Evolutionary conservation across 1,284 basidiomycete genomes (phyloP).

Genomic region (Rhodotorula sp.): DNA sequence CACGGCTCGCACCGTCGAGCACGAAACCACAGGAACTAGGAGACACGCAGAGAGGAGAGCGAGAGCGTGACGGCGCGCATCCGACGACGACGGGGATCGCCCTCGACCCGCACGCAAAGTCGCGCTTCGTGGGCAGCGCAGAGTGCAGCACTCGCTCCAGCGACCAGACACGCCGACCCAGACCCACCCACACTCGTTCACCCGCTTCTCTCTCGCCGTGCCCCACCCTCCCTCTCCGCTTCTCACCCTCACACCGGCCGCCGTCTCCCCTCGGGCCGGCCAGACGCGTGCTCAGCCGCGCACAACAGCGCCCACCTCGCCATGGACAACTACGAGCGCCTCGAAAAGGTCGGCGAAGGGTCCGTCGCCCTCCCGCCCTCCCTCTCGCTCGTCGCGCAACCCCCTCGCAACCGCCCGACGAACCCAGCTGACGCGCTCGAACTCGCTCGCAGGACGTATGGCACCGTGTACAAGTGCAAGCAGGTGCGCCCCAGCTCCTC

Average conservation of each 20-base stretch:
- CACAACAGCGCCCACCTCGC: too few relatives aligned
- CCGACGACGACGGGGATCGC: too few relatives aligned
- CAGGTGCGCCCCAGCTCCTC: slow-evolving; percentile 11
- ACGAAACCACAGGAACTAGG: background rate
- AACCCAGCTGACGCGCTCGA: background rate
- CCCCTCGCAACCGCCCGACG: too few relatives aligned
- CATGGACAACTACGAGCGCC: slow-evolving; percentile 43
- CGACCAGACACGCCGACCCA: too few relatives aligned
- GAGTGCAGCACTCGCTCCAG: too few relatives aligned
- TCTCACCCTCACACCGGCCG: background rate
- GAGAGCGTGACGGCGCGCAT: background rate
- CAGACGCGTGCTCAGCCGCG: background rate
- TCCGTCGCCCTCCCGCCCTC: slow-evolving; percentile 1
- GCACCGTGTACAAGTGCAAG: slow-evolving; percentile 77
- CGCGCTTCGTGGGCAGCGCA: too few relatives aligned
- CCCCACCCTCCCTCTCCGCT: background rate
- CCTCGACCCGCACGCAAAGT: too few relatives aligned
- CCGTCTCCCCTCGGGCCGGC: background rate
- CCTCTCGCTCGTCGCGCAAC: too few relatives aligned
- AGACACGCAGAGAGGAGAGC: background rate
- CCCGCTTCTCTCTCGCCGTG: background rate
- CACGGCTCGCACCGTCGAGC: background rate
- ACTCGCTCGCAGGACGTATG: slow-evolving; percentile 81
- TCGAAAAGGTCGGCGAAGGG: slow-evolving; percentile 45
- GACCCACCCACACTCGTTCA: too few relatives aligned